These are phyloP conservation scores for Rosa rugosa DNA, from an alignment of 306 rosid genomes.

Conservation along the genomic window DNA sequence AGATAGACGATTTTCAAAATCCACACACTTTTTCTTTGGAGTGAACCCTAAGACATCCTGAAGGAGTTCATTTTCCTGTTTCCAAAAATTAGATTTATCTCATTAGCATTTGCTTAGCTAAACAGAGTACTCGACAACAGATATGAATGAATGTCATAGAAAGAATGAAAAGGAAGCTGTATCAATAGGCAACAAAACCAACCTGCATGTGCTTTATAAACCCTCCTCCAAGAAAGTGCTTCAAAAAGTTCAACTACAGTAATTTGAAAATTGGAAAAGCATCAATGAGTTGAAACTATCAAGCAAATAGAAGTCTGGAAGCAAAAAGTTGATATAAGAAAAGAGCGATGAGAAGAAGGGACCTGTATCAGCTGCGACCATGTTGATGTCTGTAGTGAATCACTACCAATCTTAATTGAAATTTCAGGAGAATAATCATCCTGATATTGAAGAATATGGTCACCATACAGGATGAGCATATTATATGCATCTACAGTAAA, in stretches of 20 bases:
- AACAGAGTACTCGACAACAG: not conserved
- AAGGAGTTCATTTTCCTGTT: conserved; percentile 84
- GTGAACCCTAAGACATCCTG: conserved; percentile 77
- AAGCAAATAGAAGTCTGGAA: not conserved
- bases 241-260: conserved; percentile 74
- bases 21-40: conserved; percentile 60
- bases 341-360: conserved; percentile 3
- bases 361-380: conserved; percentile 91
- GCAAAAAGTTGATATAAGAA: not conserved
- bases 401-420: conserved; percentile 73
- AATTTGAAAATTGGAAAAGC: not conserved
- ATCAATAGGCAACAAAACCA: conserved; percentile 5
- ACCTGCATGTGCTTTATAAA: conserved; percentile 97
- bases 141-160: not conserved
- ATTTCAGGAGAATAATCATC: conserved; percentile 71
- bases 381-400: conserved; percentile 67
- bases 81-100: not conserved
- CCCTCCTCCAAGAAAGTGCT: conserved; percentile 90
- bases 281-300: not conserved
- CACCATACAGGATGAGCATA: conserved; percentile 12
- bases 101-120: not conserved
- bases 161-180: not conserved
- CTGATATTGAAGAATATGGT: conserved; percentile 41
- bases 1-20: conserved; percentile 61
- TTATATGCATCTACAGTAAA: conserved; percentile 6